phyloP scores from a whole-genome alignment of 1,139 yeast species.

The Protomyces inundatus region DNA sequence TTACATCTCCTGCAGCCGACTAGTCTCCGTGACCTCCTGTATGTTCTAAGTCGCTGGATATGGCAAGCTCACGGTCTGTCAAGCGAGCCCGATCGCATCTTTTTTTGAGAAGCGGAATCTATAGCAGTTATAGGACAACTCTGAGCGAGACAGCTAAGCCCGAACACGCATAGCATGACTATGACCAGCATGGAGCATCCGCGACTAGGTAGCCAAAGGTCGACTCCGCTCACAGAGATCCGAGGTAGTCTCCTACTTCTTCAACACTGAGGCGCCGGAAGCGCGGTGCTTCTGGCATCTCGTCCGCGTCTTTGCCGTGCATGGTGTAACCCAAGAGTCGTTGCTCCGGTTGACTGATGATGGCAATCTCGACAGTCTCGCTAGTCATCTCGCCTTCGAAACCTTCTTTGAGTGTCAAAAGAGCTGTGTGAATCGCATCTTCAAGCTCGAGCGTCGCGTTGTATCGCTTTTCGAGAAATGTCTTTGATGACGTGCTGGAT shows the following conservation, averaged over 20 bases:
- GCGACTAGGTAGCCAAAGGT: no score
- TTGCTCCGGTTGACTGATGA: constrained; percentile 43
- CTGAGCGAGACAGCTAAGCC: no score
- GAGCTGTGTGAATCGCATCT: constrained; percentile 95
- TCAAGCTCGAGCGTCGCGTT: constrained; percentile 92
- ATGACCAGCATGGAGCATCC: no score
- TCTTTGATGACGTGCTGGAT: constrained; percentile 89
- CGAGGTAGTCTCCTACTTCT: constrained; percentile 87
- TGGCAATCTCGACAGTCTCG: constrained; percentile 86
- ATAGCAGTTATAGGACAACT: no score
- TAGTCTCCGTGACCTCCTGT: no score
- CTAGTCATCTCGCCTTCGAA: constrained; percentile 98
- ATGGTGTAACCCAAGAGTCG: constrained; percentile 14
- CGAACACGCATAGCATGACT: no score
- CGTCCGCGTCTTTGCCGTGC: constrained; percentile 50
- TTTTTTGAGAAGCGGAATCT: no score
- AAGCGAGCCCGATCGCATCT: no score
- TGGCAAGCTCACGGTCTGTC: no score
- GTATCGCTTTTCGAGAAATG: constrained; percentile 97
- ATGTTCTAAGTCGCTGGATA: no score
- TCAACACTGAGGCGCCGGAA: constrained; percentile 76
- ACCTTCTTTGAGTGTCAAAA: constrained; percentile 88
- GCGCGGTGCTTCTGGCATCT: constrained; percentile 73
- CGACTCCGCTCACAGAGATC: constrained; percentile 1
- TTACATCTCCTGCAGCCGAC: no score